These are phyloP conservation scores for Coemansia sp. DNA, from an alignment of 192 early-diverging fungal species.

Conservation along the genomic window DNA sequence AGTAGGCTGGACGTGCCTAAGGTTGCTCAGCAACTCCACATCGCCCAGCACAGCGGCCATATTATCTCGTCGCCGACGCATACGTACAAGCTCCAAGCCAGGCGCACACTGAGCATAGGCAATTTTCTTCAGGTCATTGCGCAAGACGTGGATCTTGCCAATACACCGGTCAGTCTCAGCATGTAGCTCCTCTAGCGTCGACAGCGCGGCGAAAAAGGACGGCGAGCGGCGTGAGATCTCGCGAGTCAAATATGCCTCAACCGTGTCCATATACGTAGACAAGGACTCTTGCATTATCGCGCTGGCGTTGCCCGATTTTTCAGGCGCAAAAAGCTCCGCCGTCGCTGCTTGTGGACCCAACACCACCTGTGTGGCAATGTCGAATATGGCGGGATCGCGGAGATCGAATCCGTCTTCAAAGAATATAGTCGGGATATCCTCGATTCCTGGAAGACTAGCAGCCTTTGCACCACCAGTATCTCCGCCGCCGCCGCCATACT, in stretches of 20 bases:
- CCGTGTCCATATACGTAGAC: constrained; percentile 85
- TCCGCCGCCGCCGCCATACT: constrained; percentile 22
- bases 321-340: constrained; percentile 45
- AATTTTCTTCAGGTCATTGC: constrained; percentile 63
- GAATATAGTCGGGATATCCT: constrained; percentile 85
- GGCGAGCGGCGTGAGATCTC: constrained; percentile 94
- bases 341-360: constrained; percentile 60
- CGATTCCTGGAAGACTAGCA: constrained; percentile 62
- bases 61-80: constrained; percentile 75
- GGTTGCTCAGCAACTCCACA: constrained; percentile 71
- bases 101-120: constrained; percentile 68
- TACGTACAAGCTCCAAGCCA: constrained; percentile 79
- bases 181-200: constrained; percentile 90
- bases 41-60: constrained; percentile 65
- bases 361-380: constrained; percentile 68
- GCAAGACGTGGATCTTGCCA: constrained; percentile 77
- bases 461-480: constrained; percentile 6
- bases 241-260: constrained; percentile 89
- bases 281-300: constrained; percentile 85
- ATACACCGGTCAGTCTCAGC: constrained; percentile 90
- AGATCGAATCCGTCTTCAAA: constrained; percentile 83
- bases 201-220: constrained; percentile 94
- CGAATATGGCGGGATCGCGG: constrained; percentile 87
- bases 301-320: constrained; percentile 59
- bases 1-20: constrained; percentile 77